These are phyloP conservation scores for Serendipita indica DNA, from an alignment of 768 basidiomycete genomes.

Conservation along the genomic window DNA sequence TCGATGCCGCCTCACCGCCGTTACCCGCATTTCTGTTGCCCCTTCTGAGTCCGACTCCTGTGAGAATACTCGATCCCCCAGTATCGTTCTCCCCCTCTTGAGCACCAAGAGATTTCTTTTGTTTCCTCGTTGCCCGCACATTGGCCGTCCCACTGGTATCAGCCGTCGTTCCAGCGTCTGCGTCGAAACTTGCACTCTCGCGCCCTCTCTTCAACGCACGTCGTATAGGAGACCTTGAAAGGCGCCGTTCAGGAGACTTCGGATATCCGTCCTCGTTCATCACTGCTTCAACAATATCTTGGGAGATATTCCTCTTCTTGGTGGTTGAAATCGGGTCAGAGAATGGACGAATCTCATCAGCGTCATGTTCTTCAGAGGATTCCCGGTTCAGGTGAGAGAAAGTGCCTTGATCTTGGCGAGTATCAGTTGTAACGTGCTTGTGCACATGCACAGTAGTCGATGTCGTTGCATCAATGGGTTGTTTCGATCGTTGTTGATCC, in stretches of 20 bases:
- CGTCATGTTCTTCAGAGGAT: background rate
- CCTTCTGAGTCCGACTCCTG: too few relatives aligned
- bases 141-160: background rate
- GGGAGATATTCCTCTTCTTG: too few relatives aligned
- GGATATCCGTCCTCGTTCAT: too few relatives aligned
- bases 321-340: too few relatives aligned
- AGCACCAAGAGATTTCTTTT: background rate
- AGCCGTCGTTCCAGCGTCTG: background rate
- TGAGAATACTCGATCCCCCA: background rate
- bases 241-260: too few relatives aligned
- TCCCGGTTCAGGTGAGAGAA: background rate
- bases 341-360: background rate
- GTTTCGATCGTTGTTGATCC: too few relatives aligned
- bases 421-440: too few relatives aligned
- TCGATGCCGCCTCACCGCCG: slow-evolving; percentile 36
- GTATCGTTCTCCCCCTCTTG: background rate
- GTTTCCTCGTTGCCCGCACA: background rate
- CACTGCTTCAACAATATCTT: background rate
- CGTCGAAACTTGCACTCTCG: background rate
- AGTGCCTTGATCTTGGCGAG: background rate
- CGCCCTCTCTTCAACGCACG: background rate
- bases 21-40: background rate
- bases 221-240: background rate
- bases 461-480: too few relatives aligned
- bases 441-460: too few relatives aligned